Conservation (phyloP, 2,329 filamentous ascomycete genomes). For the Fusarium oxysporum region DNA sequence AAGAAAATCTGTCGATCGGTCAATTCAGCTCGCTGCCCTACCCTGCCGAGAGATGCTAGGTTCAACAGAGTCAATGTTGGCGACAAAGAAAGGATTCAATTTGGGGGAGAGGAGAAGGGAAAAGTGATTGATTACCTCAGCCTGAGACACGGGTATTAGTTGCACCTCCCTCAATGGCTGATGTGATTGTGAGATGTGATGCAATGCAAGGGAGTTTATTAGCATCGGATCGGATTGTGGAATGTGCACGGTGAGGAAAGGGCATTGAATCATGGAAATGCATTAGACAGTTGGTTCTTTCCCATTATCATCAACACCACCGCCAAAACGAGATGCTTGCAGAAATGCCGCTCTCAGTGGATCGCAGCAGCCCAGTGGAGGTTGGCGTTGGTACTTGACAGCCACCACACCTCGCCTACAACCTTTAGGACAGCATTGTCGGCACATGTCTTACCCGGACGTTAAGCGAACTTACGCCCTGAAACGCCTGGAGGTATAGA, state of each 20-base stretch:
- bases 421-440: constrained; percentile 13
- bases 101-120: background rate
- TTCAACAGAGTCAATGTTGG: constrained; percentile 4
- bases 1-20: constrained; percentile 45
- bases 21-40: constrained; percentile 20
- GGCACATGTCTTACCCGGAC: constrained; percentile 21
- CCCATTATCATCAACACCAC: constrained; percentile 23
- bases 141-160: background rate
- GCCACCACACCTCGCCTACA: constrained; percentile 15
- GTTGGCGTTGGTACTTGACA: background rate
- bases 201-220: background rate
- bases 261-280: constrained; percentile 32
- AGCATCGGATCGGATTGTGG: background rate
- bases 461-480: constrained; percentile 35
- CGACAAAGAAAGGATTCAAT: background rate
- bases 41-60: background rate
- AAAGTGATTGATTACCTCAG: background rate
- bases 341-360: constrained; percentile 27
- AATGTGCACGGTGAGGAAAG: constrained; percentile 8
- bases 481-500: constrained; percentile 19
- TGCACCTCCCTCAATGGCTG: background rate
- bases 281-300: constrained; percentile 31
- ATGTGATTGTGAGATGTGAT: background rate
- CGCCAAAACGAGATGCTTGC: constrained; percentile 34
- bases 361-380: background rate